phyloP scores from a whole-genome alignment of 2,329 filamentous ascomycete species.

The Dactylellina leptospora region DNA sequence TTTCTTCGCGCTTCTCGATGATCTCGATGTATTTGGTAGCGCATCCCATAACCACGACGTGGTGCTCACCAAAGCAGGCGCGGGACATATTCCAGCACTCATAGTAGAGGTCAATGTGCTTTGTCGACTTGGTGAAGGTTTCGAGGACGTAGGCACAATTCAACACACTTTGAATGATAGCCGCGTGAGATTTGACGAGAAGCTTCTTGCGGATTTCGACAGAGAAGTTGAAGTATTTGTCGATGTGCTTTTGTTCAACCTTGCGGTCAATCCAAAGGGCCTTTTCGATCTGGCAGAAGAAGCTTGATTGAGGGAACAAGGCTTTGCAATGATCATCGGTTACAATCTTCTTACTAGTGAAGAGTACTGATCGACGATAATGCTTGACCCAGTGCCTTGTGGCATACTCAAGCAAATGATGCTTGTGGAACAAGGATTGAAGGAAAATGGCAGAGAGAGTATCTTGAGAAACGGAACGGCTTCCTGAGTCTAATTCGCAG shows the following conservation, averaged over 20 bases:
- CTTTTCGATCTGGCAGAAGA: conserved; percentile 29
- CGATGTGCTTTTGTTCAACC: conserved; percentile 27
- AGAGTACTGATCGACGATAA: conserved; percentile 23
- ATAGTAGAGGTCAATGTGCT: conserved; percentile 24
- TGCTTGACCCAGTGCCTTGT: conserved; percentile 27
- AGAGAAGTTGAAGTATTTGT: conserved; percentile 27
- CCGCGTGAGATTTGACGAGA: conserved; percentile 6
- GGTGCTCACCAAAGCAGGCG: conserved; percentile 13
- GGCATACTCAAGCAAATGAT: conserved; percentile 26
- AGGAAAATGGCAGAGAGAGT: background rate
- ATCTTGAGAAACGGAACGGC: conserved; percentile 5
- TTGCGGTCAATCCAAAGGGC: conserved; percentile 20
- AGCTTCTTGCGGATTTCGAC: conserved; percentile 23
- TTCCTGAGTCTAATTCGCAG: conserved; percentile 21
- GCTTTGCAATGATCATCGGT: conserved; percentile 21
- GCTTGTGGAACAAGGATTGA: conserved; percentile 20
- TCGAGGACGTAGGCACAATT: conserved; percentile 25
- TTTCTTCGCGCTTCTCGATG: conserved; percentile 12
- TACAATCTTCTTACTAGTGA: background rate
- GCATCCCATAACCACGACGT: background rate
- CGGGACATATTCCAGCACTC: conserved; percentile 26
- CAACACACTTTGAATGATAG: conserved; percentile 16
- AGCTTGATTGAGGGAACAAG: conserved; percentile 22
- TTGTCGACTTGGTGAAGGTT: conserved; percentile 14
- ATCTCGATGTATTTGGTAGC: conserved; percentile 27